Percentiles rank a stretch among this genome's conserved stretches.
Evolutionary conservation across 805 yeast genomes (phyloP).

Genomic region (Sungouiozyma intestinalis): DNA sequence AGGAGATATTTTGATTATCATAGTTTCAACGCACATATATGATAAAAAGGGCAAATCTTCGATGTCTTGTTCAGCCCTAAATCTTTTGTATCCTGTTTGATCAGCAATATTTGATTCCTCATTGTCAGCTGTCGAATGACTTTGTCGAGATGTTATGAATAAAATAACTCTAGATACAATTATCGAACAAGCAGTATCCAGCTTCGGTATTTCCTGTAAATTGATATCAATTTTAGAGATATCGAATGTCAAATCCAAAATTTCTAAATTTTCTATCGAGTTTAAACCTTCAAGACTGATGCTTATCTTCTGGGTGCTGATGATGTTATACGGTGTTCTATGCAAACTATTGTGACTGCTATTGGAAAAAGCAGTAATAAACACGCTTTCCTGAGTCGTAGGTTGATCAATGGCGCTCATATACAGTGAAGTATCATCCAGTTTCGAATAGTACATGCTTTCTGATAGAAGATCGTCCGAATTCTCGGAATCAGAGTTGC

Average conservation of each 20-base stretch:
- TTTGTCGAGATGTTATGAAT: not conserved
- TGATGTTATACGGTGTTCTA: not conserved
- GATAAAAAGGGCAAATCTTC: conserved; percentile 6
- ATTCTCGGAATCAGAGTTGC: not conserved
- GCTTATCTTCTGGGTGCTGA: conserved; percentile 11
- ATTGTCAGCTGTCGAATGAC: not conserved
- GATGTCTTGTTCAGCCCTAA: conserved; percentile 16
- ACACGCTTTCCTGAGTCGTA: not conserved
- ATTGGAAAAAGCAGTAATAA: not conserved
- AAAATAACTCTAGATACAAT: conserved; percentile 3
- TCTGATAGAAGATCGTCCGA: conserved; percentile 29
- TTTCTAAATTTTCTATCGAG: conserved; percentile 22
- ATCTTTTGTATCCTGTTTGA: conserved; percentile 12
- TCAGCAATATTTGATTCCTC: not conserved
- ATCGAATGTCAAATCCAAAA: conserved; percentile 28
- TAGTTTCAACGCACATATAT: conserved; percentile 7
- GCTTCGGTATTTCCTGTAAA: conserved; percentile 6
- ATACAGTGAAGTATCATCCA: conserved; percentile 58
- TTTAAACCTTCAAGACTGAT: conserved; percentile 41
- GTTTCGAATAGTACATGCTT: conserved; percentile 57
- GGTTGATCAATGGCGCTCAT: conserved; percentile 62
- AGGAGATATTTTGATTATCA: not conserved
- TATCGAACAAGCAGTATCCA: conserved; percentile 4
- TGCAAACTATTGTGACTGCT: conserved; percentile 2
- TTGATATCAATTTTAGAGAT: conserved; percentile 31